Conservation (phyloP, 1,284 basidiomycete species). For the Cryptococcus floricola region DNA sequence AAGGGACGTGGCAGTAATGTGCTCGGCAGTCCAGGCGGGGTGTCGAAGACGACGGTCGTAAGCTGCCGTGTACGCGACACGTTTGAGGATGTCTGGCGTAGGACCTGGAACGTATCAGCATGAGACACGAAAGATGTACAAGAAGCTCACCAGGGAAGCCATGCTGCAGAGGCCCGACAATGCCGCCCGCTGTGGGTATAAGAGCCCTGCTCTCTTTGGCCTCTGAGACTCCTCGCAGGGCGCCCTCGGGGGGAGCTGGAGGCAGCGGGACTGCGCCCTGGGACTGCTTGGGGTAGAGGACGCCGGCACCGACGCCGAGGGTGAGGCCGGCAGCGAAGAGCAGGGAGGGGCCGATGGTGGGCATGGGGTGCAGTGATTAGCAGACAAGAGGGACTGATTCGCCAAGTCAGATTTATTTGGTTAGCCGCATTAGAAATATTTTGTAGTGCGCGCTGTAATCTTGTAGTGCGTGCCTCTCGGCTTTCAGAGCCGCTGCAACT, state of each 20-base stretch:
- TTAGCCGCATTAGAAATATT: background rate
- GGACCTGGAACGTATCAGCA: slow-evolving; percentile 58
- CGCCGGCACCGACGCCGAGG: slow-evolving; percentile 43
- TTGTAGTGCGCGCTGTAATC: background rate
- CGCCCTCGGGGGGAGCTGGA: slow-evolving; percentile 27
- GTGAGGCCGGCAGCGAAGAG: slow-evolving; percentile 48
- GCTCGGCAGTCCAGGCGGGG: slow-evolving; percentile 93
- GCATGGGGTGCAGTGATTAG: slow-evolving; percentile 25
- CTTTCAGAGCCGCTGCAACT: background rate
- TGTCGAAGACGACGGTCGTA: slow-evolving; percentile 89
- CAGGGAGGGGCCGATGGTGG: slow-evolving; percentile 43
- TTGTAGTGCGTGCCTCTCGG: background rate
- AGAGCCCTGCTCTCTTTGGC: slow-evolving; percentile 12
- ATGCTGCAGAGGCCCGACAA: slow-evolving; percentile 32
- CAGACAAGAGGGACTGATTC: background rate
- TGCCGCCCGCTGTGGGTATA: slow-evolving; percentile 29
- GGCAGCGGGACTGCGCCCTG: slow-evolving; percentile 15
- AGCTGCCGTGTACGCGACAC: slow-evolving; percentile 78
- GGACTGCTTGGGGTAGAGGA: slow-evolving; percentile 27
- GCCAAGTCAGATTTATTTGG: slow-evolving; percentile 5
- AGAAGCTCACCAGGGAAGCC: slow-evolving; percentile 46
- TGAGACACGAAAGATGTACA: background rate
- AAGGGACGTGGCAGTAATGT: slow-evolving; percentile 73
- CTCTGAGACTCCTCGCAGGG: slow-evolving; percentile 5
- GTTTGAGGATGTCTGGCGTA: slow-evolving; percentile 70